phyloP scores from a whole-genome alignment of 139 green algal species.

The Spirogloea muscicola region DNA sequence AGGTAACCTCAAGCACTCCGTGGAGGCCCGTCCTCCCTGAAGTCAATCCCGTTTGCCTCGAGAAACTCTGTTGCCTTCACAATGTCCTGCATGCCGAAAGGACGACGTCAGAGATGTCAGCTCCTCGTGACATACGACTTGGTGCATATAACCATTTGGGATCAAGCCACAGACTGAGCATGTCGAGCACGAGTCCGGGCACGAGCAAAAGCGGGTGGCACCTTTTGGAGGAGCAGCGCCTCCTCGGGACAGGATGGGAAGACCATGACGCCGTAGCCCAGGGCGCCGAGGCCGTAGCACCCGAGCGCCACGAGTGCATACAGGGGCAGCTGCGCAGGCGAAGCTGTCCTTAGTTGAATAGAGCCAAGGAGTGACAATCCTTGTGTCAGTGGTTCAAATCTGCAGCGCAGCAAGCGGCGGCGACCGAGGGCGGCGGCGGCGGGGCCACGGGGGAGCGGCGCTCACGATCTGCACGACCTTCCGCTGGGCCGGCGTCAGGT shows the following conservation, averaged over 20 bases:
- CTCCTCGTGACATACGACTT: neutral
- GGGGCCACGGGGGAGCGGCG: neutral
- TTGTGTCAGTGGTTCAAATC: too few species aligned
- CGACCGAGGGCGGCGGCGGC: too few species aligned
- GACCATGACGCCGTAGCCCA: conserved; percentile 40
- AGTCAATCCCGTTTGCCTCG: neutral
- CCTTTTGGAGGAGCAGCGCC: conserved; percentile 29
- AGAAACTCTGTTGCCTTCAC: neutral
- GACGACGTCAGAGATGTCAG: too few species aligned
- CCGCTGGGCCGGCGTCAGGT: neutral
- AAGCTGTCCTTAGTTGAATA: too few species aligned
- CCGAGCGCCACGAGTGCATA: conserved; percentile 33
- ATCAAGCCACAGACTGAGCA: neutral
- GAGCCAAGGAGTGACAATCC: too few species aligned
- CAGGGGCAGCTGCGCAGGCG: conserved; percentile 19
- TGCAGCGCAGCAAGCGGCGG: too few species aligned
- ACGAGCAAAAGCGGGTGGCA: neutral
- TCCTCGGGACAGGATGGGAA: conserved; percentile 34
- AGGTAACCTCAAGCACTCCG: too few species aligned
- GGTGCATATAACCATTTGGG: neutral
- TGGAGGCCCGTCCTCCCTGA: too few species aligned
- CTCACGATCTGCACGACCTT: neutral
- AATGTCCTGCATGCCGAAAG: conserved; percentile 12
- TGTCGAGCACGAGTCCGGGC: neutral
- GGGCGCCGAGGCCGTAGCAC: conserved; percentile 20